Evolutionary conservation across 2,329 filamentous ascomycete species (phyloP).

Genomic region (Colletotrichum costaricense): DNA sequence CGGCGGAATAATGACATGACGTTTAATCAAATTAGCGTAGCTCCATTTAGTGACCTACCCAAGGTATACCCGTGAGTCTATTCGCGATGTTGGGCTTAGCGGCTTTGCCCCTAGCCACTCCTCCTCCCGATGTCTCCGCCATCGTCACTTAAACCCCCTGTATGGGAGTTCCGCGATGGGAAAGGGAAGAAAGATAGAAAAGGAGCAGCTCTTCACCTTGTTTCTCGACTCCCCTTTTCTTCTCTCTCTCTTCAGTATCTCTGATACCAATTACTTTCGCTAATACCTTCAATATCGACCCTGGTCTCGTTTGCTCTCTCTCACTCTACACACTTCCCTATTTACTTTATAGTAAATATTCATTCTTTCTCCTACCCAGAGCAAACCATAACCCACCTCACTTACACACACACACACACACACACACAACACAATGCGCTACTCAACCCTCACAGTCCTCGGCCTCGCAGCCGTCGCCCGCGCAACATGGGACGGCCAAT

Average conservation of each 20-base stretch:
- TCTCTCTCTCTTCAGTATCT: slow-evolving; percentile 38
- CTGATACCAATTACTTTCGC: slow-evolving; percentile 39
- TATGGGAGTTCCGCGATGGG: background rate
- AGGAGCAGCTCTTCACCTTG: slow-evolving; percentile 18
- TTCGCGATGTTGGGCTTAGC: slow-evolving; percentile 9
- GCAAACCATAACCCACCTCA: background rate
- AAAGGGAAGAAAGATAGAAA: slow-evolving; percentile 27
- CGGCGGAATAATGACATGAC: slow-evolving; percentile 17
- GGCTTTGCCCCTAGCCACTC: background rate
- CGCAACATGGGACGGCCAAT: slow-evolving; percentile 35
- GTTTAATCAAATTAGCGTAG: background rate
- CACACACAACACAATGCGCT: slow-evolving; percentile 35
- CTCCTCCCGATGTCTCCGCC: background rate
- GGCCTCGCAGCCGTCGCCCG: slow-evolving; percentile 34
- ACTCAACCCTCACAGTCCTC: slow-evolving; percentile 32
- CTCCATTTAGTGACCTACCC: slow-evolving; percentile 10
- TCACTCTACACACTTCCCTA: slow-evolving; percentile 9
- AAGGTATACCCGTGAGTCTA: slow-evolving; percentile 19
- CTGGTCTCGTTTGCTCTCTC: slow-evolving; percentile 3
- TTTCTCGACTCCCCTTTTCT: background rate
- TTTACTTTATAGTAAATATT: slow-evolving; percentile 1
- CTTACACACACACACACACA: background rate
- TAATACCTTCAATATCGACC: slow-evolving; percentile 34
- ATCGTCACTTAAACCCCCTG: background rate
- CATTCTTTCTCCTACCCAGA: background rate